Base-by-base conservation (phyloP, 176 grass and related monocot species). In the Sorghum bicolor region DNA sequence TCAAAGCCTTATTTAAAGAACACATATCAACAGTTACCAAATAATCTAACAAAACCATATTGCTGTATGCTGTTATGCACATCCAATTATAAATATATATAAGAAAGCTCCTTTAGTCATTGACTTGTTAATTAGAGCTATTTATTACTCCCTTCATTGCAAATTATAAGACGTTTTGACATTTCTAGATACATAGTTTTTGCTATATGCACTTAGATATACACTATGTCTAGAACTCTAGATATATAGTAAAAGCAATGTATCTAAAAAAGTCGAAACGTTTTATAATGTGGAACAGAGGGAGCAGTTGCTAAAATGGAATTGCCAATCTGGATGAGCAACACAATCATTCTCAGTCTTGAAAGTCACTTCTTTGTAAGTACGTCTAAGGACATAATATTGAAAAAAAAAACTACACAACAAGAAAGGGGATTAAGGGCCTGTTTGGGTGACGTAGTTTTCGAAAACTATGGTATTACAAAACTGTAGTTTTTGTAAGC, bases 291-390 rank as follows among this genome's bases (percentile, higher is more conserved):
- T 38, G 37, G 37, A 38, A 13, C 2, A 2, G 41, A 43, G 11
- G 3, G 41, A 43, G 41, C 41, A 26, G 7, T 43, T 44, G 69
- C 53, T 77, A 78, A 64, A 45, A 84, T 81, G 10, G 50, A 74
- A 81, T 84, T 83, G 63, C 10, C 72, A 50, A 88, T 90, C 62
- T 79, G 67, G 44, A 74, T 20, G 10, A 86, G 28, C 34, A 80
- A 70, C 50, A 86, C 33, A 52, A 77, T 55, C 73, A 74, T 86
- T 64, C 47, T 64, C 52, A 70, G 68, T 76, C 52, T 76, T 34
- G 40, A 33, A 58, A 43, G 29, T 70, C 77, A 71, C 32, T 75
- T 41, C 5, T 28, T 20, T 37, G 30, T 22, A 6, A 85, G 67
- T 10, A 38, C 33, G 33, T 57, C 68, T 45, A 85, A 69, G 16